These are phyloP conservation scores for Leccinellum rugosiceps DNA, from an alignment of 768 basidiomycete genomes.

Conservation along the genomic window DNA sequence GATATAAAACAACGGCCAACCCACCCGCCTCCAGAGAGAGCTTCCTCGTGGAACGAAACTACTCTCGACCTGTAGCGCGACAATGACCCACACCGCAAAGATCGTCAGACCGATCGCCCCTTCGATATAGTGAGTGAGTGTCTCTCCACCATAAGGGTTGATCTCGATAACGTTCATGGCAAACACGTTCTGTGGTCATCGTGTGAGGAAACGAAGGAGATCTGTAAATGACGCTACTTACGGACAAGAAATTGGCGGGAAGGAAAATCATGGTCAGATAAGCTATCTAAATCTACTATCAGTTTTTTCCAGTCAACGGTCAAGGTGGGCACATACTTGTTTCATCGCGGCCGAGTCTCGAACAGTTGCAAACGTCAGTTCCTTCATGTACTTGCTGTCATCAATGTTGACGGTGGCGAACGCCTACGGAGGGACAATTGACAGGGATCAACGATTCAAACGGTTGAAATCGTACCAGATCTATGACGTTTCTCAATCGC, in stretches of 20 bases:
- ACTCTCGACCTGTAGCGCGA: constrained; percentile 45
- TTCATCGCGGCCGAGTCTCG: constrained; percentile 42
- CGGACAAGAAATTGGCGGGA: constrained; percentile 46
- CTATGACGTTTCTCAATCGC: constrained; percentile 33
- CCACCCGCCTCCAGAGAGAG: constrained; percentile 14
- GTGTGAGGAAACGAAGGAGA: neutral
- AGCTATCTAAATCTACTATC: constrained; percentile 24
- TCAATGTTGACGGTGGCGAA: constrained; percentile 58
- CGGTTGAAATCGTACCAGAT: constrained; percentile 23
- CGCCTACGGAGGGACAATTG: constrained; percentile 35
- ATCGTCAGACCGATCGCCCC: constrained; percentile 46
- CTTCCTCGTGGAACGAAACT: constrained; percentile 16
- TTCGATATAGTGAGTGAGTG: constrained; percentile 39
- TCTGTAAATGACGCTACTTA: constrained; percentile 6
- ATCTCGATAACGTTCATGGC: constrained; percentile 56
- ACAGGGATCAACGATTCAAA: neutral
- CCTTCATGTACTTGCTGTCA: constrained; percentile 50
- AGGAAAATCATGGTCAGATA: constrained; percentile 63
- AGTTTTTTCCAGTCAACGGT: too few species aligned
- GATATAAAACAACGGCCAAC: constrained; percentile 21
- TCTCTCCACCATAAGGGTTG: constrained; percentile 24
- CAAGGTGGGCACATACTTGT: constrained; percentile 18
- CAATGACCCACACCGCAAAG: constrained; percentile 51
- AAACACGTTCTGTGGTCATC: constrained; percentile 40
- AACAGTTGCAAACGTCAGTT: constrained; percentile 45